Evolutionary conservation across 129 eudicot genomes (phyloP), one percentile per base, ranked within the genome.

Genomic region (Gnaphalium uliginosum): DNA sequence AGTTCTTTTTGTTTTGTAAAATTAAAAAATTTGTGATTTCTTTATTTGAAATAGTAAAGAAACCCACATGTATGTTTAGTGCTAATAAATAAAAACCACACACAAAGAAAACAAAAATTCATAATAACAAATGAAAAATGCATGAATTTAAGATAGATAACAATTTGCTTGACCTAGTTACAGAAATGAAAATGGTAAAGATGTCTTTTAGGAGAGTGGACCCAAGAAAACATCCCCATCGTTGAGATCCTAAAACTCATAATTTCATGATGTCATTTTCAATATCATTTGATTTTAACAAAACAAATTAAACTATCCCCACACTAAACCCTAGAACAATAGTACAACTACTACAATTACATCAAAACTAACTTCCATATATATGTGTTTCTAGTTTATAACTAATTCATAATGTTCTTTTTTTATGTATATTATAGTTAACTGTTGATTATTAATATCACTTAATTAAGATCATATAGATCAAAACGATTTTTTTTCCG

Each of bases 211-310:
- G 50, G 71, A 78, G 48, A n/a, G 73, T 78, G 86, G 86, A 39
- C 82, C 85, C 82, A 25, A 46, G 9, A 76, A 81, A 75, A 67
- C 79, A 81, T 87, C 91, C 37, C 82, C 82, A 79, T 82, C 85
- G 74, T 80, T 68, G 73, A 79, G 85, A 75, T 82, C 84, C 65
- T 59, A 74, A 76, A 70, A 69, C 86, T 84, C 88, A 84, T 81
- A 75, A 74, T 74, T 77, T 17, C 77, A 82, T 87, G 91, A 87
- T 82, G 86, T 79, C 84, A 84, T 57, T 78, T 33, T 84, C 80
- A 63, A 19, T 72, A 82, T 85, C 80, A 73, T 84, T 84, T 78
- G 82, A 83, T 86, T 82, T 78, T 66, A 79, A 75, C 61, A 66
- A 74, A 50, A 33, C 64, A 63, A 51, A 61, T 58, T 70, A 81